Conservation (phyloP, 2,329 filamentous ascomycete genomes). For the Lasiodiplodia hormozganensis region DNA sequence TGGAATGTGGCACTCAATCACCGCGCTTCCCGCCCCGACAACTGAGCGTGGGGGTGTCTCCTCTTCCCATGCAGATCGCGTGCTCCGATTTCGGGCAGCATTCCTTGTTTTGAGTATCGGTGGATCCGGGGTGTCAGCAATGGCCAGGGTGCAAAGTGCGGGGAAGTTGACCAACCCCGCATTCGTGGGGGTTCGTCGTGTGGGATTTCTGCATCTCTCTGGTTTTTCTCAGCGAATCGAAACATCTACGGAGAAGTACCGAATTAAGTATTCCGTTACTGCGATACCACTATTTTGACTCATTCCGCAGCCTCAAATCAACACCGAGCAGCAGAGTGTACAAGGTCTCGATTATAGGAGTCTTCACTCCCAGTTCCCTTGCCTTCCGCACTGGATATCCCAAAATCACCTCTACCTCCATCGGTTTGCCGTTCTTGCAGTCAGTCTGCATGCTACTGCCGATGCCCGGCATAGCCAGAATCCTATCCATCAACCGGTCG, state of each 20-base stretch:
- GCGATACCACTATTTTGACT: not conserved
- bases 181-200: not conserved
- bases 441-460: conserved; percentile 1
- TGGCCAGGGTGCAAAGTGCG: not conserved
- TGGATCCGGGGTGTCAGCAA: not conserved
- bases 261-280: not conserved
- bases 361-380: not conserved
- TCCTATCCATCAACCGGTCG: not conserved
- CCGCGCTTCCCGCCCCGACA: not conserved
- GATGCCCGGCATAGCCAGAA: not conserved
- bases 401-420: not conserved
- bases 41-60: not conserved
- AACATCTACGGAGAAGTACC: not conserved
- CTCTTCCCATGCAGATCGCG: not conserved
- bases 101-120: not conserved
- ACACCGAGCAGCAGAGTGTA: not conserved
- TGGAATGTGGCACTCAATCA: not conserved
- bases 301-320: not conserved
- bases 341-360: not conserved
- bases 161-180: not conserved
- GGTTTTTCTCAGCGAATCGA: too few species aligned
- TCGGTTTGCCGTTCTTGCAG: not conserved
- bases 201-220: too few species aligned
- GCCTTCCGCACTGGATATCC: not conserved
- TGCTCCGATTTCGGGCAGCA: not conserved